Conservation (phyloP, 768 basidiomycete species). For the Crucibulum laeve region DNA sequence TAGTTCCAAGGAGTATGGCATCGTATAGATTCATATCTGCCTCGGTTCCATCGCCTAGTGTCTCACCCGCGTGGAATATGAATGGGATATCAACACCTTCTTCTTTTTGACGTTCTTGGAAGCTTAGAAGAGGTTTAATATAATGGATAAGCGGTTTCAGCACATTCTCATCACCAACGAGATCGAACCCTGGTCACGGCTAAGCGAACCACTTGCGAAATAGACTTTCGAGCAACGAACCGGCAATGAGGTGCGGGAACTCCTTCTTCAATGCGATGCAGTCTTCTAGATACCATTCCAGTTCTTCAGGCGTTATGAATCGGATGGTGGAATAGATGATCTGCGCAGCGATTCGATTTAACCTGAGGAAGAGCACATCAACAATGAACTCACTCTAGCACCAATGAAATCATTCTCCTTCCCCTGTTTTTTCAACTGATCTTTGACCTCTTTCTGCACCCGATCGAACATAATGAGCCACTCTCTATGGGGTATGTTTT, state of each 20-base stretch:
- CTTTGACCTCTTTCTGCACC: constrained; percentile 49
- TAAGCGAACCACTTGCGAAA: constrained; percentile 2
- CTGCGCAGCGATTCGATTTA: constrained; percentile 24
- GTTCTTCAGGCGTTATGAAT: constrained; percentile 45
- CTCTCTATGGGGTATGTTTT: constrained; percentile 54
- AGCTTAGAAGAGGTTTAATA: constrained; percentile 53
- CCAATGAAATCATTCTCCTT: constrained; percentile 62
- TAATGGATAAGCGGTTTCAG: constrained; percentile 60
- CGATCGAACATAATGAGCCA: constrained; percentile 53
- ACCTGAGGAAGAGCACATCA: background rate
- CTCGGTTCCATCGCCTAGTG: constrained; percentile 67
- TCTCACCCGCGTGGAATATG: constrained; percentile 80
- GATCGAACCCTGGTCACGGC: constrained; percentile 57
- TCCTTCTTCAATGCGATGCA: constrained; percentile 69
- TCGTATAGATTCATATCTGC: constrained; percentile 76
- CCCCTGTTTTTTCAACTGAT: constrained; percentile 43
- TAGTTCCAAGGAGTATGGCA: constrained; percentile 73
- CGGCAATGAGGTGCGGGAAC: constrained; percentile 70
- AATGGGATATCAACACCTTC: constrained; percentile 66
- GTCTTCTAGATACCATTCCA: constrained; percentile 69
- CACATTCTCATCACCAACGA: constrained; percentile 73
- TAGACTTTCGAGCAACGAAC: constrained; percentile 27
- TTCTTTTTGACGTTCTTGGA: constrained; percentile 52
- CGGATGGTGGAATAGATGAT: constrained; percentile 70
- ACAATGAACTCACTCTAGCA: constrained; percentile 41